Conservation (phyloP, 2,329 filamentous ascomycete species). For the Aspergillus sp. region DNA sequence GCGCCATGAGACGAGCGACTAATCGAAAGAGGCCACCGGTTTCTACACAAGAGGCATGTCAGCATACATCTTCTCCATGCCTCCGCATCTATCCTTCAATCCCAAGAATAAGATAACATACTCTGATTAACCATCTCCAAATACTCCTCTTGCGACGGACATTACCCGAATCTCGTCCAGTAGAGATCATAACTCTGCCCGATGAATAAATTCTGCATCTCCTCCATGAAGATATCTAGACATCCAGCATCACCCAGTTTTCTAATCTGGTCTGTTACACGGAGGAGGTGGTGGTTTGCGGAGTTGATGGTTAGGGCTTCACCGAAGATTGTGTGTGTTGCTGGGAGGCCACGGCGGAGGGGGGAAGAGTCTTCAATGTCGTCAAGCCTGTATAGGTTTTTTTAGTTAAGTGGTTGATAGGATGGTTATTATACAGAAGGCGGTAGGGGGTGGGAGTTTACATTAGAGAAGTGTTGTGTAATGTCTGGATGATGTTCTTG, state of each 20-base stretch:
- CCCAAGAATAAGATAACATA: neutral
- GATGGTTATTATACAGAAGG: neutral
- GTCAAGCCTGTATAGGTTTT: conserved; percentile 25
- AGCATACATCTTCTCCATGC: neutral
- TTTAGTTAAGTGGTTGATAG: neutral
- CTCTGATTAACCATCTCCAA: conserved; percentile 35
- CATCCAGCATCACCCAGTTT: conserved; percentile 15
- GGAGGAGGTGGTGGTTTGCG: conserved; percentile 38
- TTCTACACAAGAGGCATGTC: conserved; percentile 10
- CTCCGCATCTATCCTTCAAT: neutral
- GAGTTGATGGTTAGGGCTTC: conserved; percentile 39
- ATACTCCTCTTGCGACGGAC: conserved; percentile 34
- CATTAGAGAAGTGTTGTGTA: conserved; percentile 36
- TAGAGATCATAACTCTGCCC: conserved; percentile 37
- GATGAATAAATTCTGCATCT: conserved; percentile 30
- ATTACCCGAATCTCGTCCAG: conserved; percentile 29
- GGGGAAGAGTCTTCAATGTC: conserved; percentile 39
- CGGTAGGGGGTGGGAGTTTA: conserved; percentile 3
- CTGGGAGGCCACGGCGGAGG: conserved; percentile 36
- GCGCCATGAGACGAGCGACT: conserved; percentile 29
- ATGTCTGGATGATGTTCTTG: conserved; percentile 26
- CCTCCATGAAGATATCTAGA: conserved; percentile 29
- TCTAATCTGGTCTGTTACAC: conserved; percentile 26
- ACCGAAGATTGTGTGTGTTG: conserved; percentile 39
- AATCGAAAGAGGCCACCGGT: conserved; percentile 35